Conservation (phyloP, 1,139 yeast species). For the Yamadazyma pseudoaaseri region DNA sequence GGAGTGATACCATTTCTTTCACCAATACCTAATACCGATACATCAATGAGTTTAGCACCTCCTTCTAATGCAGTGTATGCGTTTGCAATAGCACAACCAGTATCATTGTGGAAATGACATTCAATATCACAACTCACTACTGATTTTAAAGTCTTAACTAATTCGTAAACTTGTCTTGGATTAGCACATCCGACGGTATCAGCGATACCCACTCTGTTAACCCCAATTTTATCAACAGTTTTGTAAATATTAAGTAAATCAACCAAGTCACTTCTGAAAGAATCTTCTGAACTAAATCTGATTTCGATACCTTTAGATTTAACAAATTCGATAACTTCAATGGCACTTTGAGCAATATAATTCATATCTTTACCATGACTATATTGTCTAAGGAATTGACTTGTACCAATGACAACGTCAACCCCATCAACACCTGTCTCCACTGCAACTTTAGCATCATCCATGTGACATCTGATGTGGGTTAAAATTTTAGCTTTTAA, state of each 20-base stretch:
- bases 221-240: conserved; percentile 59
- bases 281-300: conserved; percentile 57
- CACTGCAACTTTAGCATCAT: conserved; percentile 57
- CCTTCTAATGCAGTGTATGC: conserved; percentile 63
- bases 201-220: conserved; percentile 60
- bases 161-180: conserved; percentile 59
- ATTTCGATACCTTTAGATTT: conserved; percentile 58
- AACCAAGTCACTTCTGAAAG: conserved; percentile 57
- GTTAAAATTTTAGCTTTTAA: conserved; percentile 54
- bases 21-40: conserved; percentile 58
- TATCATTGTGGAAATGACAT: conserved; percentile 61
- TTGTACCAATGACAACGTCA: conserved; percentile 59
- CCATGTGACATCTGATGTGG: conserved; percentile 61
- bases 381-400: conserved; percentile 51
- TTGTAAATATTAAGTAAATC: conserved; percentile 56
- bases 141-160: conserved; percentile 56
- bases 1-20: conserved; percentile 64
- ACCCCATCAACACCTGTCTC: conserved; percentile 64
- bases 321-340: conserved; percentile 57
- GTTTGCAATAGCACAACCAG: conserved; percentile 62
- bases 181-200: conserved; percentile 64
- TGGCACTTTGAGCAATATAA: conserved; percentile 50
- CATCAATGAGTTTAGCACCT: conserved; percentile 59
- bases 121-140: conserved; percentile 59
- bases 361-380: conserved; percentile 59